Percentiles rank a stretch among this genome's conserved stretches.
Evolutionary conservation across 2,329 filamentous ascomycete genomes (phyloP).

Genomic region (Clarireedia homoeocarpa): DNA sequence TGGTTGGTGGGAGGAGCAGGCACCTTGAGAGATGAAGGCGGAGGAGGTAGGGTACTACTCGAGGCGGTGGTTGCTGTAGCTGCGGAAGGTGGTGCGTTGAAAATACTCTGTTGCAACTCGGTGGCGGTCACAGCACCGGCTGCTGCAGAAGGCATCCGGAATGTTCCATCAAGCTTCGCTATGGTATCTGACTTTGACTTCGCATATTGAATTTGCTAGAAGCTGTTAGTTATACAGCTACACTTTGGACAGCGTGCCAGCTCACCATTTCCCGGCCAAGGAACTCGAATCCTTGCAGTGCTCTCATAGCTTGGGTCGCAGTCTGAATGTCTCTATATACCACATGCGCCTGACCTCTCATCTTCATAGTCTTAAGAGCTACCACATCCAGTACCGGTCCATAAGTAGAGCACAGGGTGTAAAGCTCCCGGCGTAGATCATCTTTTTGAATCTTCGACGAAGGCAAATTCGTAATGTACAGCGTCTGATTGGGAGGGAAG

Average conservation of each 20-base stretch:
- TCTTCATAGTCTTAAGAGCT: conserved; percentile 78
- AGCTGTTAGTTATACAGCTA: not conserved
- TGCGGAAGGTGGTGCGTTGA: conserved; percentile 56
- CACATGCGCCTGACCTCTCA: conserved; percentile 93
- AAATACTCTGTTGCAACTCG: conserved; percentile 72
- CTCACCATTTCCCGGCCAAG: conserved; percentile 78
- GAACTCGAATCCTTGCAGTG: conserved; percentile 77
- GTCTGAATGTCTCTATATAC: conserved; percentile 84
- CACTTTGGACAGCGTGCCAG: conserved; percentile 14
- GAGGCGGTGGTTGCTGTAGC: conserved; percentile 32
- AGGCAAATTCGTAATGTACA: conserved; percentile 81
- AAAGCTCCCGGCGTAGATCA: conserved; percentile 79
- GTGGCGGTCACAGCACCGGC: conserved; percentile 56
- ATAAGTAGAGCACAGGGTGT: conserved; percentile 90
- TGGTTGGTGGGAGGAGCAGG: conserved; percentile 38
- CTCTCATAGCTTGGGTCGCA: conserved; percentile 89
- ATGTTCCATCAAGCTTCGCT: conserved; percentile 86
- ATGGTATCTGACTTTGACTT: conserved; percentile 84
- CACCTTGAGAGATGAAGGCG: conserved; percentile 37
- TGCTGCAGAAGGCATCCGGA: conserved; percentile 56
- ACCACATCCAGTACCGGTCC: conserved; percentile 89
- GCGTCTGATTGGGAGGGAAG: conserved; percentile 64
- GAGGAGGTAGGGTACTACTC: conserved; percentile 31
- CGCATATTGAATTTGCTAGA: conserved; percentile 81
- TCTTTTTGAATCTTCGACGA: conserved; percentile 85